These are phyloP conservation scores for Chalciporus piperatus DNA, from an alignment of 768 basidiomycete genomes.

Conservation along the genomic window DNA sequence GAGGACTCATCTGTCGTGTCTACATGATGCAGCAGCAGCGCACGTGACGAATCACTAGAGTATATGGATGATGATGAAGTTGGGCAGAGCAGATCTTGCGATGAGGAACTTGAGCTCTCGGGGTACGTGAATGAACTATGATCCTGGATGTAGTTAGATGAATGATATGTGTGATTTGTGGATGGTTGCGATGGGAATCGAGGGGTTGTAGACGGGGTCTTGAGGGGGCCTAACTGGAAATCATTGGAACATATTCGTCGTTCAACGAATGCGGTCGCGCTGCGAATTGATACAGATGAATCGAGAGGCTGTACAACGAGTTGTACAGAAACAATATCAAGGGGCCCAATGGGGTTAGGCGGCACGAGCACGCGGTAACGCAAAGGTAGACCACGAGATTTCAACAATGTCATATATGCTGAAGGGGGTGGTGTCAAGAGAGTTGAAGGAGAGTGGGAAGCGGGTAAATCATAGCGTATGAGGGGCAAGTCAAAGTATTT, in stretches of 20 bases:
- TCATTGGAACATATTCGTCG: conserved; percentile 66
- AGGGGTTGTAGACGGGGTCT: conserved; percentile 22
- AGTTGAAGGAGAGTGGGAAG: conserved; percentile 35
- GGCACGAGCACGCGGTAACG: conserved; percentile 60
- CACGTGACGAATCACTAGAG: conserved; percentile 26
- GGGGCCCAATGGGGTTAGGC: conserved; percentile 60
- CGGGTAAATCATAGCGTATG: conserved; percentile 65
- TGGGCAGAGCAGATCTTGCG: conserved; percentile 18
- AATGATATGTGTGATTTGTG: conserved; percentile 21
- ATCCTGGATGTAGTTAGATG: conserved; percentile 28
- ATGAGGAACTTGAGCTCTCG: conserved; percentile 13
- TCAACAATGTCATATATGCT: conserved; percentile 40
- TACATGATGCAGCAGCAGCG: conserved; percentile 22
- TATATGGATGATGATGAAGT: conserved; percentile 20
- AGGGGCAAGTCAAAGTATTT: conserved; percentile 72
- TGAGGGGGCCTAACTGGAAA: conserved; percentile 19
- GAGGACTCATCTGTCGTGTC: conserved; percentile 10
- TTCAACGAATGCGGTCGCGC: conserved; percentile 64
- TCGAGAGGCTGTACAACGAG: conserved; percentile 62
- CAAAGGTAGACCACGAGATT: conserved; percentile 56
- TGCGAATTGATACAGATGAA: conserved; percentile 53
- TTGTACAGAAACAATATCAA: conserved; percentile 67
- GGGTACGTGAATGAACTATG: conserved; percentile 9
- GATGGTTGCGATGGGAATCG: conserved; percentile 16
- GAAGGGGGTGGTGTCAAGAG: conserved; percentile 35